Conservation (phyloP, 345 rosid species). For the Gossypium australe region DNA sequence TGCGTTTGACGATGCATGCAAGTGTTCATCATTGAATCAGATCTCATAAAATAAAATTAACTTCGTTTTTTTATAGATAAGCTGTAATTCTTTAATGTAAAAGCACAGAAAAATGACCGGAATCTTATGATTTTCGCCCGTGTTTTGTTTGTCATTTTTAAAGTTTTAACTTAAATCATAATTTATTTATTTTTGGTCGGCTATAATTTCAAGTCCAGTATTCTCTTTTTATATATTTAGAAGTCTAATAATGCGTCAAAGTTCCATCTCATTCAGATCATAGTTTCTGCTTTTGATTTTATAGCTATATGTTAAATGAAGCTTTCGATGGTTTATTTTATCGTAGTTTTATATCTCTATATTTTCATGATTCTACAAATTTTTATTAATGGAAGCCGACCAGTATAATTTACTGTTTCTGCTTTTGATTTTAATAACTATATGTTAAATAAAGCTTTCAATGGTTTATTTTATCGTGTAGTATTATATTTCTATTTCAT, state of each 20-base stretch:
- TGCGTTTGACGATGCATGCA: constrained; percentile 1
- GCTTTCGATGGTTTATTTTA: not conserved
- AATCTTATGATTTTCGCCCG: not conserved
- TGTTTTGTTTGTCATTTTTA: not conserved
- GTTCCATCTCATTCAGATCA: not conserved
- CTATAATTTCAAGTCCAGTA: not conserved
- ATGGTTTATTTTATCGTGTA: too few relatives aligned
- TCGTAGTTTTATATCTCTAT: not conserved
- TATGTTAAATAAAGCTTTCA: not conserved
- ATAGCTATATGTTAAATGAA: not conserved
- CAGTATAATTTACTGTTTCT: not conserved
- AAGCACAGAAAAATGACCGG: not conserved
- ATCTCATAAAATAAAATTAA: not conserved
- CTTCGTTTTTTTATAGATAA: not conserved
- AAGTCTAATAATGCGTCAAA: not conserved
- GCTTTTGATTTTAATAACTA: not conserved
- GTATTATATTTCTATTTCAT: too few relatives aligned
- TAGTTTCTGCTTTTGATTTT: not conserved
- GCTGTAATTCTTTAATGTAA: not conserved
- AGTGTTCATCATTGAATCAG: constrained; percentile 3
- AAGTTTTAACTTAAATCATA: not conserved
- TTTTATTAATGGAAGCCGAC: not conserved
- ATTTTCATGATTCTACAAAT: too few relatives aligned
- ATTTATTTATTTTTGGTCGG: not conserved
- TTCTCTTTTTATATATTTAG: not conserved